Evolutionary conservation across 1,139 yeast genomes (phyloP).

Genomic region (Tardiomyces blankii): DNA sequence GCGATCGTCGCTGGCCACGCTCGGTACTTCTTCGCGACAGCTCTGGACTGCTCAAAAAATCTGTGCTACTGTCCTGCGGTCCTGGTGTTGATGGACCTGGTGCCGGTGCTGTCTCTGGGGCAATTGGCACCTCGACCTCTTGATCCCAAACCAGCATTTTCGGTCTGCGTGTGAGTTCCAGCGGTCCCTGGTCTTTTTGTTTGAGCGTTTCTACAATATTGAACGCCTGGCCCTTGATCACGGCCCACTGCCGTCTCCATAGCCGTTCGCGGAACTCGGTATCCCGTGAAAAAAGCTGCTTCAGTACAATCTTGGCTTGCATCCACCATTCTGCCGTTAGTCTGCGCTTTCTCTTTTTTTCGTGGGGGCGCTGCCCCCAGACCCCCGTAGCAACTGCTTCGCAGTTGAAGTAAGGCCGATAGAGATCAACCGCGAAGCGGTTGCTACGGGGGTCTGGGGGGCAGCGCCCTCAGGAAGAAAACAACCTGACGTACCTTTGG

Average conservation of each 20-base stretch:
- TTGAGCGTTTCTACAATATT: slow-evolving; percentile 60
- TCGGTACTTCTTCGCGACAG: background rate
- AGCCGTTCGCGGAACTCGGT: slow-evolving; percentile 52
- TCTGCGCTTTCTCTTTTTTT: too few relatives aligned
- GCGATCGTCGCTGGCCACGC: too few relatives aligned
- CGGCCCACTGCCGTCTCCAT: slow-evolving; percentile 62
- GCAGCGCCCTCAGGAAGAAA: too few relatives aligned
- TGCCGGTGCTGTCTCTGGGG: background rate
- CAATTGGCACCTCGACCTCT: slow-evolving; percentile 44
- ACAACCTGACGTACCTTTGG: slow-evolving; percentile 13
- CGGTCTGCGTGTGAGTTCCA: slow-evolving; percentile 52
- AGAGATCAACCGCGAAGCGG: too few relatives aligned
- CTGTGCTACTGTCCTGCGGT: slow-evolving; percentile 2
- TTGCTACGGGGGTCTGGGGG: too few relatives aligned
- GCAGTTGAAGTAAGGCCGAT: too few relatives aligned
- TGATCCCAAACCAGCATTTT: slow-evolving; percentile 53
- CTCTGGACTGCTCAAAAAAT: background rate
- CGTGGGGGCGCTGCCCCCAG: too few relatives aligned
- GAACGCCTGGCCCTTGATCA: slow-evolving; percentile 69
- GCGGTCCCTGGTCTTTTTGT: slow-evolving; percentile 49
- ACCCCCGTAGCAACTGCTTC: too few relatives aligned
- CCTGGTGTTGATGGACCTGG: slow-evolving; percentile 2
- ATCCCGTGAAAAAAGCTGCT: slow-evolving; percentile 43
- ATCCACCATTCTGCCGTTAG: slow-evolving; percentile 54
- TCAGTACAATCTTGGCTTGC: slow-evolving; percentile 37